A percentile compares a stretch with the other conserved stretches of the same genome.
Evolutionary conservation across 257 asterid genomes (phyloP).

Genomic region (Salvia miltiorrhiza): DNA sequence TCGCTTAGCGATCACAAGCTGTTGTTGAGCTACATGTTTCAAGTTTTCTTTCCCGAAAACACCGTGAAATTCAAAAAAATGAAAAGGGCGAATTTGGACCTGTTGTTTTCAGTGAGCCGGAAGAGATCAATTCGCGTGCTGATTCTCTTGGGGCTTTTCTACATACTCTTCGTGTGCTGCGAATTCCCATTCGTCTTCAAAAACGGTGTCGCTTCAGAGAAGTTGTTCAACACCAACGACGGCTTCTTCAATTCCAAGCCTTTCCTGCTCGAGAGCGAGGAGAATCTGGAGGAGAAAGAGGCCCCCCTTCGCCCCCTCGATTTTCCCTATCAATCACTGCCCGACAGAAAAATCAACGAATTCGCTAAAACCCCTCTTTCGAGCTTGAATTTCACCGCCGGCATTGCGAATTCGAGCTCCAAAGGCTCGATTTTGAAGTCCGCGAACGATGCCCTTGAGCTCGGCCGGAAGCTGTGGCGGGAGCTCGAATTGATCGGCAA

Average conservation of each 20-base stretch:
- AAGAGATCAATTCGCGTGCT: conserved; percentile 56
- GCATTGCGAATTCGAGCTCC: conserved; percentile 38
- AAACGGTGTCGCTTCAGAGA: conserved; percentile 46
- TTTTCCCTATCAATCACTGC: conserved; percentile 34
- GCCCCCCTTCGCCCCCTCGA: conserved; percentile 69
- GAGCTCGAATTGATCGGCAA: conserved; percentile 46
- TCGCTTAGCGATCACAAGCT: conserved; percentile 17
- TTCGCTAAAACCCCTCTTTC: conserved; percentile 31
- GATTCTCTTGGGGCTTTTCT: conserved; percentile 51
- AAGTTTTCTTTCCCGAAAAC: neutral
- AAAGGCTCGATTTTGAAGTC: conserved; percentile 50
- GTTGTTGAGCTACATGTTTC: conserved; percentile 5
- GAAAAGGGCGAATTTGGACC: conserved; percentile 61
- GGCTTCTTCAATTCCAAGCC: conserved; percentile 55
- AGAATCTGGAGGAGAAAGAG: conserved; percentile 48
- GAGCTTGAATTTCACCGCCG: conserved; percentile 50
- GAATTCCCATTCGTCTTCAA: conserved; percentile 78
- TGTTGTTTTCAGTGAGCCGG: conserved; percentile 56
- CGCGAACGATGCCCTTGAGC: conserved; percentile 65
- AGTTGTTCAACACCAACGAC: conserved; percentile 25
- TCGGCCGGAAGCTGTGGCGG: conserved; percentile 73
- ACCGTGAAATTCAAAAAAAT: conserved; percentile 22
- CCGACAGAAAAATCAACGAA: conserved; percentile 36
- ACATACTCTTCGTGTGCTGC: conserved; percentile 55
- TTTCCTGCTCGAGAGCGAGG: conserved; percentile 68